phyloP scores from a whole-genome alignment of 108 stramenopile species.

The Thalassiosira profunda region DNA sequence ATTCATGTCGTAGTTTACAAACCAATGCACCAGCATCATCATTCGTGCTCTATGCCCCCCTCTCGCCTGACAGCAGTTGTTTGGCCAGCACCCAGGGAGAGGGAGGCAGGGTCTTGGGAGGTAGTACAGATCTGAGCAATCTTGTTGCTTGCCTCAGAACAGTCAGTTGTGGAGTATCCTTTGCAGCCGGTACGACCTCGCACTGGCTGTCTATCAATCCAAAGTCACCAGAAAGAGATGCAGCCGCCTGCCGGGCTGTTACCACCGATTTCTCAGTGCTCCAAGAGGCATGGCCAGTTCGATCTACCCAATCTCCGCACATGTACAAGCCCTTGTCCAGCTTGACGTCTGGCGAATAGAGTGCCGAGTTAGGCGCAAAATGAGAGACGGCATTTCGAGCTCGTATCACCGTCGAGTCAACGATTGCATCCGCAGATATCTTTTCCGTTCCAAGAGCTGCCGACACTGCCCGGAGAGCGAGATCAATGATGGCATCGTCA shows the following conservation, averaged over 20 bases:
- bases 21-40: too few relatives aligned
- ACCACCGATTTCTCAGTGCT: constrained; percentile 86
- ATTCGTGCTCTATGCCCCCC: constrained; percentile 8
- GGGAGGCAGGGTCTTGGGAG: constrained; percentile 35
- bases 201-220: constrained; percentile 29
- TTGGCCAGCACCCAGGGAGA: constrained; percentile 51
- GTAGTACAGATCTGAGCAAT: constrained; percentile 26
- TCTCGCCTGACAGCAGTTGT: constrained; percentile 28
- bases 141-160: constrained; percentile 56
- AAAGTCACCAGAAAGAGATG: constrained; percentile 59
- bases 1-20: too few relatives aligned
- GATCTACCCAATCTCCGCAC: constrained; percentile 82
- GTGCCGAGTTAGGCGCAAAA: constrained; percentile 69
- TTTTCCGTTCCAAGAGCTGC: constrained; percentile 53
- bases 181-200: constrained; percentile 66
- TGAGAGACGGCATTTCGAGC: constrained; percentile 83
- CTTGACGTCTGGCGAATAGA: constrained; percentile 59
- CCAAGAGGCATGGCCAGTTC: constrained; percentile 81
- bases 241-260: constrained; percentile 80
- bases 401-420: constrained; percentile 67
- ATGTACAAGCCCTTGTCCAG: constrained; percentile 63
- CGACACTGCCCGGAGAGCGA: constrained; percentile 64
- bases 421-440: constrained; percentile 35
- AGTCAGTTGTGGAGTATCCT: constrained; percentile 66
- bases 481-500: constrained; percentile 48